Conservation (phyloP, 148 eudicot species). For the Drosera capensis region DNA sequence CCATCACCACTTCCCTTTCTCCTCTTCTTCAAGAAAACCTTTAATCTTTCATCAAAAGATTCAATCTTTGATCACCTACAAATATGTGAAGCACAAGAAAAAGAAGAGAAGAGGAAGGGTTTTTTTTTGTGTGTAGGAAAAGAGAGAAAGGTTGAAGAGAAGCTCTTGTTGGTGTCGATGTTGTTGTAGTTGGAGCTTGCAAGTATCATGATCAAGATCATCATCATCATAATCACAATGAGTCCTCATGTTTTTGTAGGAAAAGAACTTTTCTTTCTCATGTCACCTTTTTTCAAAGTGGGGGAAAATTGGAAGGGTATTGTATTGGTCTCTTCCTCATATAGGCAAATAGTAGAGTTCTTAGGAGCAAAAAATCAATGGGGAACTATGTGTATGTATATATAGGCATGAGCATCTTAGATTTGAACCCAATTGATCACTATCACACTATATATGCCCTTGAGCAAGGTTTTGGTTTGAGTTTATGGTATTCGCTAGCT, state of each 20-base stretch:
- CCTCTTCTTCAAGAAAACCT: neutral
- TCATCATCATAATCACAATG: conserved; percentile 21
- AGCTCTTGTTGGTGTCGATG: conserved; percentile 14
- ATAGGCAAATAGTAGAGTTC: too few relatives aligned
- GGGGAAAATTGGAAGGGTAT: neutral
- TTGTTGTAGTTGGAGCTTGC: conserved; percentile 32
- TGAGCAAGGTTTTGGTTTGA: too few relatives aligned
- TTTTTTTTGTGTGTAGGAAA: too few relatives aligned
- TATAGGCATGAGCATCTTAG: too few relatives aligned
- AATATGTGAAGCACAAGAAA: neutral
- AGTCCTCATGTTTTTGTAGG: conserved; percentile 23
- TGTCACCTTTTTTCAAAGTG: conserved; percentile 14
- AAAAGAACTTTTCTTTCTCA: conserved; percentile 36
- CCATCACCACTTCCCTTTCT: conserved; percentile 24
- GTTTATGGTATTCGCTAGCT: too few relatives aligned
- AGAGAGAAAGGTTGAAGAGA: conserved; percentile 8
- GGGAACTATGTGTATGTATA: too few relatives aligned
- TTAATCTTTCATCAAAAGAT: conserved; percentile 2
- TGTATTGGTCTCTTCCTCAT: too few relatives aligned
- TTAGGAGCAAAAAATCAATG: too few relatives aligned
- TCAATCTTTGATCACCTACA: conserved; percentile 11
- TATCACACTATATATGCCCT: too few relatives aligned
- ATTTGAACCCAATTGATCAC: too few relatives aligned
- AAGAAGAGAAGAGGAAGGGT: neutral
- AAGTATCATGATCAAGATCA: conserved; percentile 37